Evolutionary conservation across 371 early-diverging fungal genomes (phyloP).

Genomic region (Saksenaea vasiformis): DNA sequence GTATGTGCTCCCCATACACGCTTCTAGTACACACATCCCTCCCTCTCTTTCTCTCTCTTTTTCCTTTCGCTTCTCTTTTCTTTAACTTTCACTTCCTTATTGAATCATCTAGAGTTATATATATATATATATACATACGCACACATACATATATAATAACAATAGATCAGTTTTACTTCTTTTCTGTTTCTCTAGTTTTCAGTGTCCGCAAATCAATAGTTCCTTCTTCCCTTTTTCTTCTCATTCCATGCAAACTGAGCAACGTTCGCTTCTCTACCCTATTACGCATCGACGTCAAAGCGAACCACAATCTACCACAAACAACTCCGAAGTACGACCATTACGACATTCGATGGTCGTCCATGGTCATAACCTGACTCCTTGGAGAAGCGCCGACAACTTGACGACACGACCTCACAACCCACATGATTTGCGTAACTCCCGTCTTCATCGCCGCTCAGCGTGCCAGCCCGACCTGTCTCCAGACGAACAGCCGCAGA

Average conservation of each 20-base stretch:
- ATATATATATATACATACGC: background rate
- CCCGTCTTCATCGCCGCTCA: slow-evolving; percentile 2
- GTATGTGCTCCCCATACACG: background rate
- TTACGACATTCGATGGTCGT: slow-evolving; percentile 13
- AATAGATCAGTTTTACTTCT: slow-evolving; percentile 7
- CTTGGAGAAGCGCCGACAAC: slow-evolving; percentile 34
- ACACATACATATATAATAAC: no score
- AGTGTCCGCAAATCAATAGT: slow-evolving; percentile 3
- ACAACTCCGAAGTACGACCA: slow-evolving; percentile 13
- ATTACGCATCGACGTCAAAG: slow-evolving; percentile 16
- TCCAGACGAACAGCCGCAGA: slow-evolving; percentile 3
- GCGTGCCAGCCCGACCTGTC: slow-evolving; percentile 2
- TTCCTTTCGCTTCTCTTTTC: background rate
- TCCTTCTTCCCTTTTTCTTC: background rate
- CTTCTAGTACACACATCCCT: background rate
- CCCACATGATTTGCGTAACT: background rate
- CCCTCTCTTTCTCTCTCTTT: background rate
- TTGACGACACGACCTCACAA: slow-evolving; percentile 11
- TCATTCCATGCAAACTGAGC: slow-evolving; percentile 11
- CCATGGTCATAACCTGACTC: slow-evolving; percentile 15
- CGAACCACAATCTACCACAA: slow-evolving; percentile 11
- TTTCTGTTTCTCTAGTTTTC: slow-evolving; percentile 10
- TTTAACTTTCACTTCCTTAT: no score
- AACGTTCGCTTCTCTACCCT: slow-evolving; percentile 17
- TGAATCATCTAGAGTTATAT: background rate